Evolutionary conservation across 2,329 filamentous ascomycete species (phyloP), one percentile per base, ranked within the genome.

Genomic region (Cadophora sp.): DNA sequence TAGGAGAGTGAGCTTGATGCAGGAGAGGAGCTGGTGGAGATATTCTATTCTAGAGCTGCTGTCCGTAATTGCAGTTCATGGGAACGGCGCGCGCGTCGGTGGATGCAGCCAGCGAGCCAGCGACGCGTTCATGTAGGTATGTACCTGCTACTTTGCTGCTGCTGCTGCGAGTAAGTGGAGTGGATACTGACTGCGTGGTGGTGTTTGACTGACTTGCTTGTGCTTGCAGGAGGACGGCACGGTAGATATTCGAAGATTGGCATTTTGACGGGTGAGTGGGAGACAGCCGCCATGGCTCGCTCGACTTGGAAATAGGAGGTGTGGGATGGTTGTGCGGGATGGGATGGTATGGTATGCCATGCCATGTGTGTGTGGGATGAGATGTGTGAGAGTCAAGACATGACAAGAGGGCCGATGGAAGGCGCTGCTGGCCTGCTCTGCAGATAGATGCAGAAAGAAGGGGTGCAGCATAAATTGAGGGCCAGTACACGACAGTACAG

Each of bases 371-470:
- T 39, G 36, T 39, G 36, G 11, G 45, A 20, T 39, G 27, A 27
- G 24, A 39, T 9, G 30, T n/a, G n/a, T 22, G 53, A 56, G 33
- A 7, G 8, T 7, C 18, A n/a, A 14, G 33, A 20, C 33, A 13
- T n/a, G n/a, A n/a, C n/a, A n/a, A n/a, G 33, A 39, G 33, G 53
- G 53, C 53, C 53, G 53, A 56, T 41, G 33, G 53, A 56, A 56
- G 33, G 33, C 53, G 53, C n/a, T 56, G 7, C 53, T 56, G 30
- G 33, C 53, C 53, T 56, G 16, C 30, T 4, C 9, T 51, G 22
- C 22, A 27, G 36, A 39, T 11, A 39, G 36, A 39, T 51, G 22
- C 22, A 27, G 36, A 5, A 39, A 39, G 36, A 39, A 39, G 36
- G 36, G 11, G 36, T 39, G 36, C 36, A 50, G 48, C 48, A 51